These are phyloP conservation scores for Neurospora intermedia DNA, from an alignment of 495 filamentous ascomycete species.

Conservation along the genomic window DNA sequence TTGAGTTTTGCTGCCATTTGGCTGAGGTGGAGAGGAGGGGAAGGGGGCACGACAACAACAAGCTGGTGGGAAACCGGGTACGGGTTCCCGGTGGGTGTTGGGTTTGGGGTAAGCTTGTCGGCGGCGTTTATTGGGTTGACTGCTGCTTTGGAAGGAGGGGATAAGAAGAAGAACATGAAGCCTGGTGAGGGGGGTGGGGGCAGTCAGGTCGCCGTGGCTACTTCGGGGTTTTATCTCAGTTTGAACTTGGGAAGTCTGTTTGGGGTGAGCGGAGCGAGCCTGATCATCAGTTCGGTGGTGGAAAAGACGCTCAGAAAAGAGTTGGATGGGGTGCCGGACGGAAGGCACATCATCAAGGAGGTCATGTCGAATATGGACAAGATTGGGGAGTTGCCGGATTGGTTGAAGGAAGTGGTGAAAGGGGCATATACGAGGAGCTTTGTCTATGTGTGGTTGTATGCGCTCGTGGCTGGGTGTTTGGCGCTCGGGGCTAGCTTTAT, in stretches of 20 bases:
- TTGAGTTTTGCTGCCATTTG: slow-evolving; percentile 5
- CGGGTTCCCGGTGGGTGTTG: slow-evolving; percentile 9
- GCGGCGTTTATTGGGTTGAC: slow-evolving; percentile 10
- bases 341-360: neutral
- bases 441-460: slow-evolving; percentile 9
- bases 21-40: neutral
- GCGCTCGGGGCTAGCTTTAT: slow-evolving; percentile 3
- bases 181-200: neutral
- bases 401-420: slow-evolving; percentile 1
- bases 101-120: slow-evolving; percentile 7
- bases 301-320: neutral
- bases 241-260: slow-evolving; percentile 7
- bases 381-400: slow-evolving; percentile 5
- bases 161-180: neutral
- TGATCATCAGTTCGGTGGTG: slow-evolving; percentile 3
- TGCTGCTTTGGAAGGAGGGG: neutral
- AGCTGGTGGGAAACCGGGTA: slow-evolving; percentile 6
- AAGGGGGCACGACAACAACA: neutral
- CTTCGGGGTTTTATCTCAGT: slow-evolving; percentile 8
- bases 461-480: slow-evolving; percentile 1
- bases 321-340: neutral
- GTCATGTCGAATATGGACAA: slow-evolving; percentile 9
- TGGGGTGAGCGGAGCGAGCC: slow-evolving; percentile 1
- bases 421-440: slow-evolving; percentile 5
- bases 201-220: slow-evolving; percentile 3